Evolutionary conservation across 768 basidiomycete genomes (phyloP), one percentile per base, ranked within the genome.

Genomic region (Russula ochroleuca): DNA sequence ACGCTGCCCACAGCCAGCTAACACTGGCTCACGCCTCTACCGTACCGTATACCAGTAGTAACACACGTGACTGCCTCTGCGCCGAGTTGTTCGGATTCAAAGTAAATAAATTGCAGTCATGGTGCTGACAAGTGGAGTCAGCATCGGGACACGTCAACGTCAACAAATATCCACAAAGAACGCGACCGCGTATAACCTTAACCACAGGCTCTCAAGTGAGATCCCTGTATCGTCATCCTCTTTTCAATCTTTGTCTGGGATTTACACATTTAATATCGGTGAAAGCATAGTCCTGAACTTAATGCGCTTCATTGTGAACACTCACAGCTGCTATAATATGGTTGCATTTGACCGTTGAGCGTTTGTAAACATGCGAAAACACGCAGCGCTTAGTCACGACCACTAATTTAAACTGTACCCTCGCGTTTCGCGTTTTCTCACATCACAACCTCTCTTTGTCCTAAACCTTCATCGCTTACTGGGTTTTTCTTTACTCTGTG

Each of bases 181-280:
- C 55, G 50, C 62, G 65, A 60, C 47, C 66, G 63, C 55, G 59
- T 40, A 21, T 37, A 50, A 67, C 66, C 64, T 52, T 65, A 65
- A 65, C 63, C 54, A 15, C 35, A 52, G 6, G 1, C 6, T 43
- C 28, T 23, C 14, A 10, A 14, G 19, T 8, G 5, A 35, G n/a
- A 50, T n/a, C 21, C 14, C 14, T 10, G 4, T 51, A 38, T 38
- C 10, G 33, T 33, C 51, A 25, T 0, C 6, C 5, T n/a, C n/a
- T 21, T 53, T 38, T 8, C 21, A 14, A 53, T 53, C 28, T 45
- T 40, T 28, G 17, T 8, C 53, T 37, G 1, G 31, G 43, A 45
- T 45, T 21, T 1, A 43, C 8, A n/a, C 35, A 37, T 38, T 13
- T n/a, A n/a, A 23, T 23, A 28, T 25, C 28, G 47, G 21, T 43